Base-by-base conservation (phyloP, 2,329 filamentous ascomycete species). In the Sporothrix globosa region DNA sequence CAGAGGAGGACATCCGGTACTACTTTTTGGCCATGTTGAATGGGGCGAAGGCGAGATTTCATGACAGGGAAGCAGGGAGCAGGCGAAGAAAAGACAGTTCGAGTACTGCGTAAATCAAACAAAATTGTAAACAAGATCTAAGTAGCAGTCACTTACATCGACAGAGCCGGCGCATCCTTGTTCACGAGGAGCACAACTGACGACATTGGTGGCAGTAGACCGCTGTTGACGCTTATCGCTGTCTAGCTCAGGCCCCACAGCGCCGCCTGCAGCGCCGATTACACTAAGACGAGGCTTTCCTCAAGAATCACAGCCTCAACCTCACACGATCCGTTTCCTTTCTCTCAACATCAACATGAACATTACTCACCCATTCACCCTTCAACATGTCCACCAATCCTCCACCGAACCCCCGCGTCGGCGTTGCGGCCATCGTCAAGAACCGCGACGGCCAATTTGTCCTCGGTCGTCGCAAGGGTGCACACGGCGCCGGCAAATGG, bases 21-120 rank as follows among this genome's bases (percentile, higher is more conserved):
- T 86, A 86, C 69, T 87, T 86, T 69, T 76, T 87, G 76, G 84
- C 83, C 0, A 85, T 86, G 81, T 72, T 85, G 74, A 83, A 82
- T 0, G 84, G 83, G 0, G 81, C 83, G 3, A 82, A 77, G 72
- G 83, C 75, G 0, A 76, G 78, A 0, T 86, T 86, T 48, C 30
- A 76, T 4, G 5, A 21, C 3, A 17, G 17, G 5, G 44, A 34
- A 24, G 27, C 21, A 5, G 21, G 6, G 4, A 11, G 17, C 1
- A 27, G 61, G 34, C 19, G n/a, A 34, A 34, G 44, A n/a, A 50
- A 24, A n/a, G 10, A 10, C 71, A 74, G 19, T 69, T 67, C n/a
- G n/a, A 71, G 10, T 7, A 10, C 11, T n/a, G 6, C 27, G 13
- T 13, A 58, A 68, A 19, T 3, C 53, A 56, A 19, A n/a, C 19